Percentiles rank a stretch among this genome's conserved stretches.
These are phyloP conservation scores for Russula olivacea DNA, from an alignment of 768 basidiomycete genomes.

Conservation along the genomic window DNA sequence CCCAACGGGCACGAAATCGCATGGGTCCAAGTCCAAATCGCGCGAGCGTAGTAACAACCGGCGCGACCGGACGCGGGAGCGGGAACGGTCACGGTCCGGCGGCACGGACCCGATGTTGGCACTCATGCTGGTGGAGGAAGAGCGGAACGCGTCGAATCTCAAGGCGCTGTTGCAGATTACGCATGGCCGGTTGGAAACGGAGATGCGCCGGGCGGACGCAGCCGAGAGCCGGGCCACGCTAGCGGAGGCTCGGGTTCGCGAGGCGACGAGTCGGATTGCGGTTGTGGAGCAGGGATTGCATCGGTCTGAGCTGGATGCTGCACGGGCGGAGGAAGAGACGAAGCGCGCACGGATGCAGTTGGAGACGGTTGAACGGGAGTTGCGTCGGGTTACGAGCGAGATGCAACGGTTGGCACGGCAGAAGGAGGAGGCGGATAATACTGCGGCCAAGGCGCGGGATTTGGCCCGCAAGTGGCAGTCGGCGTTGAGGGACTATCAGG, in stretches of 20 bases:
- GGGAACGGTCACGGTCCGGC: too few species aligned
- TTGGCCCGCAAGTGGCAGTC: conserved; percentile 23
- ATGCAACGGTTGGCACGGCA: conserved; percentile 21
- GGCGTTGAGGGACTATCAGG: conserved; percentile 22
- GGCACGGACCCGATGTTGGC: conserved; percentile 25
- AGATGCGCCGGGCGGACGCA: conserved; percentile 21
- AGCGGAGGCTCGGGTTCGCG: conserved; percentile 21
- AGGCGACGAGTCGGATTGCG: conserved; percentile 8
- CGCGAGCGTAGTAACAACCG: conserved; percentile 16
- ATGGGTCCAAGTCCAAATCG: conserved; percentile 15
- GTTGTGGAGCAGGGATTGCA: conserved; percentile 22
- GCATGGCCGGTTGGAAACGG: conserved; percentile 20
- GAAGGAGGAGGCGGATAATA: conserved; percentile 23
- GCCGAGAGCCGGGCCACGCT: conserved; percentile 25
- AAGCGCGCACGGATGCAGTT: conserved; percentile 25
- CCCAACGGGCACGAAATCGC: conserved; percentile 17
- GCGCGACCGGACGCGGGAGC: conserved; percentile 6
- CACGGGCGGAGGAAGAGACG: conserved; percentile 25
- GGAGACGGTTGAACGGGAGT: conserved; percentile 24
- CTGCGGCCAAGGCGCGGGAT: conserved; percentile 25
- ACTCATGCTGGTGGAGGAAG: conserved; percentile 26
- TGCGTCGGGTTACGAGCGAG: conserved; percentile 20
- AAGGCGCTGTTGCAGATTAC: conserved; percentile 24
- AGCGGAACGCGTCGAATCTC: conserved; percentile 25
- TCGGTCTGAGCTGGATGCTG: conserved; percentile 20